Evolutionary conservation across 257 asterid species (phyloP).

Genomic region (Thymus mandschuricus): DNA sequence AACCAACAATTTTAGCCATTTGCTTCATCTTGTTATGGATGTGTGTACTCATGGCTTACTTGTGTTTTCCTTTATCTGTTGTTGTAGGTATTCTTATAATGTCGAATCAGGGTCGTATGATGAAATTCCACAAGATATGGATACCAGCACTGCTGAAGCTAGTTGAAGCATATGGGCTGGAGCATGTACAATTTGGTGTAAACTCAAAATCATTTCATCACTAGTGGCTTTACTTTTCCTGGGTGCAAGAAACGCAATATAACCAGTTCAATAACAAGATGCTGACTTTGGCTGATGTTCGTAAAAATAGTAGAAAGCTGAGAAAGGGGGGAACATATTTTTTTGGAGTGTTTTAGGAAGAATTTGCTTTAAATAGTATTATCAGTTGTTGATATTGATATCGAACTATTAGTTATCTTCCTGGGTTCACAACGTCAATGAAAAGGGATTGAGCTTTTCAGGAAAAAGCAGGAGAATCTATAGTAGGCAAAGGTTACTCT

Average conservation of each 20-base stretch:
- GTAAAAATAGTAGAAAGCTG: background rate
- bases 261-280: background rate
- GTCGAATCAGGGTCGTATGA: constrained; percentile 67
- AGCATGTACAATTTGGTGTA: background rate
- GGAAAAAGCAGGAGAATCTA: no score
- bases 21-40: background rate
- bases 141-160: constrained; percentile 23
- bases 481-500: no score
- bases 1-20: background rate
- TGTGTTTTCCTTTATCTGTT: background rate
- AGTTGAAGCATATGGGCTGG: constrained; percentile 33
- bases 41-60: constrained; percentile 16
- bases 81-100: constrained; percentile 70
- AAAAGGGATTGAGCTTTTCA: no score
- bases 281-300: background rate
- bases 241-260: background rate
- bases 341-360: background rate
- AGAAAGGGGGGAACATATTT: background rate
- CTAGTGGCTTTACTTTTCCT: constrained; percentile 1
- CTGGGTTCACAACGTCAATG: background rate
- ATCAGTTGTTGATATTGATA: background rate
- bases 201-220: background rate
- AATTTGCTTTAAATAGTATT: background rate
- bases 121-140: constrained; percentile 57
- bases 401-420: background rate